These are phyloP conservation scores for Rhododendron molle DNA, from an alignment of 148 eudicot genomes.

Conservation along the genomic window DNA sequence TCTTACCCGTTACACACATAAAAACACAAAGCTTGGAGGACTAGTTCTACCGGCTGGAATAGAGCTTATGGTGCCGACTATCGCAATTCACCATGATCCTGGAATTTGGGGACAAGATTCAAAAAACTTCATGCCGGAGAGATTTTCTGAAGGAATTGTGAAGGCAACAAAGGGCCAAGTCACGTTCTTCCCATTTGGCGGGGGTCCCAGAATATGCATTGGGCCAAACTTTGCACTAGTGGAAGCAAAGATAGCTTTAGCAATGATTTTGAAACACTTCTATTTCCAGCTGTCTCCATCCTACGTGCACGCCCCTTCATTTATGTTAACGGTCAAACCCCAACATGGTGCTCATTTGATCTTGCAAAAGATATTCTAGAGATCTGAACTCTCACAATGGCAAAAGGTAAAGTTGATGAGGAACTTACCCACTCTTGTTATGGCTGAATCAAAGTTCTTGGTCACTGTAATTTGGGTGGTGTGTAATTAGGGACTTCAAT, in stretches of 20 bases:
- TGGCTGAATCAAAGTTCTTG: neutral
- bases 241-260: slow-evolving; percentile 46
- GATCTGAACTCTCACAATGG: neutral
- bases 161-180: slow-evolving; percentile 34
- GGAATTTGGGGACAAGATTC: slow-evolving; percentile 60
- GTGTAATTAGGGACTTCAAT: neutral
- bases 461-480: neutral
- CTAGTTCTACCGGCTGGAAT: slow-evolving; percentile 32
- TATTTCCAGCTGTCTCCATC: slow-evolving; percentile 42
- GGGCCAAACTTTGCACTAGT: slow-evolving; percentile 46
- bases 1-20: slow-evolving; percentile 3
- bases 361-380: slow-evolving; percentile 15
- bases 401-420: neutral
- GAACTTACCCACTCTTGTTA: neutral
- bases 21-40: slow-evolving; percentile 33
- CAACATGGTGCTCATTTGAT: slow-evolving; percentile 51
- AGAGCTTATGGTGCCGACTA: slow-evolving; percentile 22
- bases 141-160: slow-evolving; percentile 49
- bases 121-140: slow-evolving; percentile 46
- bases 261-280: slow-evolving; percentile 37
- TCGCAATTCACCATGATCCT: slow-evolving; percentile 30
- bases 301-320: slow-evolving; percentile 55
- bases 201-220: slow-evolving; percentile 54
- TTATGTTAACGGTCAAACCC: slow-evolving; percentile 28
- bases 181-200: slow-evolving; percentile 48